phyloP scores from a whole-genome alignment of 164 flowering plant species.

The Umbellularia californica region DNA sequence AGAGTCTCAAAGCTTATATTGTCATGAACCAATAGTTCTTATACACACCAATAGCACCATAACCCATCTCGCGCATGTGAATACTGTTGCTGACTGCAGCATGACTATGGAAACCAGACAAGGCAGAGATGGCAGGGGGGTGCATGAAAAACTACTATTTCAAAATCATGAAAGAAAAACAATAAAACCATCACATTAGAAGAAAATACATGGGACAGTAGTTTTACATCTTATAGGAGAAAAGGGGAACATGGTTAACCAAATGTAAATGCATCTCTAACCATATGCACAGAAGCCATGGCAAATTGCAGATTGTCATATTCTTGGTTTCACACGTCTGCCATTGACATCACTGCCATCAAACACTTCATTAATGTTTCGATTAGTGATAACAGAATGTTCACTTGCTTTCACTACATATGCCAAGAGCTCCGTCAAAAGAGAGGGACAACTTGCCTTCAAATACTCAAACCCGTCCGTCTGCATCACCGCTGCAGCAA shows the following conservation, averaged over 20 bases:
- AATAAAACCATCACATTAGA: too few relatives aligned
- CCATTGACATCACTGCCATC: constrained; percentile 76
- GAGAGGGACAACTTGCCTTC: constrained; percentile 66
- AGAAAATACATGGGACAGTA: not conserved
- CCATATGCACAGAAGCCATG: not conserved
- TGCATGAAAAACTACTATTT: too few relatives aligned
- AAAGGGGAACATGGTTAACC: not conserved
- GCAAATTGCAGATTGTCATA: constrained; percentile 13
- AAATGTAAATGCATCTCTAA: not conserved
- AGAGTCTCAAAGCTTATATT: too few relatives aligned
- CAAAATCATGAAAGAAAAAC: too few relatives aligned
- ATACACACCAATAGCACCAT: not conserved
- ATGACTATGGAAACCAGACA: not conserved
- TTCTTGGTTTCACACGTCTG: constrained; percentile 78
- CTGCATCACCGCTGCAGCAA: constrained; percentile 75
- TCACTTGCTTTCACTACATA: constrained; percentile 61
- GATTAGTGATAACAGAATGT: constrained; percentile 32
- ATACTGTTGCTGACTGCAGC: not conserved
- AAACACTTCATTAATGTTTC: constrained; percentile 45
- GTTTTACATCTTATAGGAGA: not conserved
- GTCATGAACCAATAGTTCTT: not conserved
- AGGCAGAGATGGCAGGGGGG: not conserved
- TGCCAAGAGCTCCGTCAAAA: constrained; percentile 65
- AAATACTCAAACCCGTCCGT: constrained; percentile 77
- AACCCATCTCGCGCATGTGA: not conserved